Base-by-base conservation (phyloP, 164 flowering plant species). In the Saururus chinensis region DNA sequence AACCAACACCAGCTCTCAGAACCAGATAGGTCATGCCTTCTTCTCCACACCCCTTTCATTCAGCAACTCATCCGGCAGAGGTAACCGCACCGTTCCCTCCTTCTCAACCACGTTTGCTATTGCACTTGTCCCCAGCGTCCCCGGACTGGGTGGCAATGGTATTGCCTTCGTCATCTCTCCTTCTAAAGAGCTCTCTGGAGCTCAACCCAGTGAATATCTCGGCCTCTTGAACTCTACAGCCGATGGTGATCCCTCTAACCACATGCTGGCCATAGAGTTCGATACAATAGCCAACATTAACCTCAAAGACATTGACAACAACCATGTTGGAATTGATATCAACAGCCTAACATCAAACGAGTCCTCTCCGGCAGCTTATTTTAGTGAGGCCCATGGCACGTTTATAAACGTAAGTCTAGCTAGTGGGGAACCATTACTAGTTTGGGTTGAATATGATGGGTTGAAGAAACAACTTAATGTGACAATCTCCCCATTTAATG, bases 321-420 rank as follows among this genome's bases (percentile, higher is more conserved):
- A 80, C 61, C 84, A 82, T 69, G 81, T 81, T 0, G 87, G 84
- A 16, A 67, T 83, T 42, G 82, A 80, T 71, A 57, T 82, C 40
- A 83, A 83, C 56, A 53, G 71, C 61, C 16, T 83, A 56, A 40
- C 0, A 0, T 80, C 87, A 4, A 25, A 4, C 56, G 45, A 40
- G 0, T 69, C 87, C 9, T 65, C 77, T 61, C 62, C 74, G 14
- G 80, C 67, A 1, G 45, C 49, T 5, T 80, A 73, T 26, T 76
- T 45, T 58, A 56, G 62, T 12, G 30, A 64, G n/a, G n/a, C n/a
- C 13, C 61, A 63, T 22, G 53, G 56, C 5, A 51, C 22, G 30
- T 21, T 26, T 9, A 51, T 12, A 52, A 73, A 62, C 64, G 19
- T 79, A 49, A 24, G 40, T 21, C 77, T 79, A 13, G 53, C 17